Base-by-base conservation (phyloP, 768 basidiomycete genomes). In the Leccinum broughii region DNA sequence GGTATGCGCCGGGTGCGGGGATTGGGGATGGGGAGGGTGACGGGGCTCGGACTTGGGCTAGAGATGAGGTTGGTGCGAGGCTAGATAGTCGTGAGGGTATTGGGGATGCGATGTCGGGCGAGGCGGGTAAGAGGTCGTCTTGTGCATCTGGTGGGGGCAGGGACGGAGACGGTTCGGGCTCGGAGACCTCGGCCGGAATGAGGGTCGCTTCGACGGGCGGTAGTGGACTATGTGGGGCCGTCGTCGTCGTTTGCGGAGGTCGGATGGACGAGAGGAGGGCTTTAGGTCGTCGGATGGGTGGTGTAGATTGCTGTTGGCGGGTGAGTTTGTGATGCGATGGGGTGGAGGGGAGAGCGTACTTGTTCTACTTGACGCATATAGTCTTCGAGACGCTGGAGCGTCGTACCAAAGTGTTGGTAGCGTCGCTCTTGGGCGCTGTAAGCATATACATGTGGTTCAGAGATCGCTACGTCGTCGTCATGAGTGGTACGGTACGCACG, bases 191-290 rank as follows among this genome's bases (percentile, higher is more conserved):
- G 8, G 72, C 71, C 8, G 76, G 63, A 15, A 70, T 62, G 7
- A 70, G 61, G 9, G 57, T 66, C 6, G 65, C 64, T 30, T 70
- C 65, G 37, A 71, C 58, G 17, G 65, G 64, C 1, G 64, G 39
- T 55, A 22, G 59, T 22, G 15, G 49, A 24, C 35, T 58, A 61
- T 15, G 62, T 11, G 6, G 58, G 4, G 15, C 8, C 17, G 39
- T 20, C n/a, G 67, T 41, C 11, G 64, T 67, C 52, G 55, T 39
- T 4, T 51, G 6, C 5, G 86, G 82, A 6, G 79, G 61, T 1
- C 85, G 85, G 35, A 89, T 72, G 2, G 74, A 77, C 0, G 84
- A 78, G n/a, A 89, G 80, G 32, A 89, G 70, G 3, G 83, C 77
- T 32, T 76, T 72, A 3, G 79, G 83, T 46, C 75, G 78, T 20